A percentile compares a stretch with the other conserved stretches of the same genome.
phyloP scores from a whole-genome alignment of 192 early-diverging fungal genomes.

The Piromyces sp. region DNA sequence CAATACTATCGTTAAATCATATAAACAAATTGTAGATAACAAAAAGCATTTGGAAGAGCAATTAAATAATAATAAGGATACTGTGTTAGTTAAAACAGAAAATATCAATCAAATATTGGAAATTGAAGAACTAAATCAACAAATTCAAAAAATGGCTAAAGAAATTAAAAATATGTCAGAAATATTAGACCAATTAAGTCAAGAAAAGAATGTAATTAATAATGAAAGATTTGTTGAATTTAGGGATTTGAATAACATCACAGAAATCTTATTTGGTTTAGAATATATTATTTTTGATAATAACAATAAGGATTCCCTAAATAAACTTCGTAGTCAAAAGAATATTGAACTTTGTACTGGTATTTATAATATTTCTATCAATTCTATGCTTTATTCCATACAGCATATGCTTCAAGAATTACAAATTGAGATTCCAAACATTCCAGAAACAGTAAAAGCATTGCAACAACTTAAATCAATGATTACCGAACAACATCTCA shows the following conservation, averaged over 20 bases:
- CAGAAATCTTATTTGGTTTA: background rate
- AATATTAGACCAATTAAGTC: background rate
- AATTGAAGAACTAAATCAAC: background rate
- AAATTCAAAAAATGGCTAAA: background rate
- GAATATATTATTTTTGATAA: background rate
- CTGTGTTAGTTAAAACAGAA: background rate
- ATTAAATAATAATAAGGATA: no score
- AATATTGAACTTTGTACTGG: background rate
- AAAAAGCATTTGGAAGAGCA: background rate
- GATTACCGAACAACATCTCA: background rate
- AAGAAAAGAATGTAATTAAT: background rate
- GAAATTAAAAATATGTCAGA: background rate
- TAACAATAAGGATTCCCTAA: background rate
- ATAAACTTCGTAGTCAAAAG: background rate
- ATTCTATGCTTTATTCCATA: background rate
- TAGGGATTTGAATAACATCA: background rate
- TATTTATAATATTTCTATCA: background rate
- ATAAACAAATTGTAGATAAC: background rate
- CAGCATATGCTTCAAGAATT: background rate
- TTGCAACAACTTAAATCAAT: background rate
- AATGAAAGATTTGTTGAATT: background rate
- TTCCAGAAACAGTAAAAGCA: background rate
- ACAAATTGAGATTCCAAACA: background rate
- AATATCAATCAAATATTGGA: background rate
- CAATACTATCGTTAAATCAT: background rate